Base-by-base conservation (phyloP, 106 monocot genomes). In the Apostasia ramifera region DNA sequence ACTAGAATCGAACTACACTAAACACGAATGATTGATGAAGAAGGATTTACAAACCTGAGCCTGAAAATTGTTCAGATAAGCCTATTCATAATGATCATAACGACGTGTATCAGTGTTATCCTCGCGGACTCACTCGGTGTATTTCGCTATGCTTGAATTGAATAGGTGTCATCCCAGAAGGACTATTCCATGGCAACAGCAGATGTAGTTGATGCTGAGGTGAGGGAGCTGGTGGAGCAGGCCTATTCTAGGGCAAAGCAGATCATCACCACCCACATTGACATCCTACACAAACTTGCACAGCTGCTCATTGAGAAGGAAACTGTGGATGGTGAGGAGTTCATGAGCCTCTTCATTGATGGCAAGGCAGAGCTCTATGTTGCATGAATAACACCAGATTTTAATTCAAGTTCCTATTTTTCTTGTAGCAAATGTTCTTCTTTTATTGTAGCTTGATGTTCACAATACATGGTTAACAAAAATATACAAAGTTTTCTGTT, bases 181-280 rank as follows among this genome's bases (percentile, higher is more conserved):
- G 97, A 98, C 63, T 98, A 92, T 58, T 98, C 97, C 26, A 98
- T 98, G 97, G 97, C 97, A 44, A 92, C 97, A 1, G 97, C 97
- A 1, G 97, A 98, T 65, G 70, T 92, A 45, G 97, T 98, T 0
- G 97, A 98, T 78, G 80, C 97, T 1, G 97, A 98, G 76, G 92
- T 98, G 53, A 89, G 97, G 67, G 92, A 85, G 74, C 90, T 98
- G 44, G 97, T 98, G 45, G 97, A 98, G 66, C 83, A 44, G 40
- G 92, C 97, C 41, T 98, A 98, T 59, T 50, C 79, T 26, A 86
- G 79, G 67, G 97, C 97, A 15, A 92, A 48, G 49, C 63, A 85
- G 6, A 89, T 98, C 57, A 71, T 98, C 12, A 87, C 55, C 43
- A 87, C 86, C 4, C 92, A 97, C 58, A 84, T 97, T 14, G 95